Evolutionary conservation across 257 asterid genomes (phyloP).

Genomic region (Handroanthus guayacan): DNA sequence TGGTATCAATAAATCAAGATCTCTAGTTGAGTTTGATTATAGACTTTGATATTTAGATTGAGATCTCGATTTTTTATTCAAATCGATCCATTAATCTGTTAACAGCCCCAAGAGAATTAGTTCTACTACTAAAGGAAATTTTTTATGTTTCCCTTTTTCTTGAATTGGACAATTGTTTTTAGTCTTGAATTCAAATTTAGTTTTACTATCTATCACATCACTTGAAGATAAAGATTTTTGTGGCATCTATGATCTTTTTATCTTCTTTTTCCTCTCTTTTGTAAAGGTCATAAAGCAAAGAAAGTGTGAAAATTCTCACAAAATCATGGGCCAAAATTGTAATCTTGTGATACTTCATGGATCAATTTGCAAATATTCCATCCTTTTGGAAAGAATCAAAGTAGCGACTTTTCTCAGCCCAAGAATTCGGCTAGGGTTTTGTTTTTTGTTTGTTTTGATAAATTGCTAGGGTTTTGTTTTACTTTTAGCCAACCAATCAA

Average conservation of each 20-base stretch:
- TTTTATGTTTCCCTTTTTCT: too few species aligned
- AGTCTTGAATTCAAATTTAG: too few species aligned
- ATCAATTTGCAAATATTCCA: background rate
- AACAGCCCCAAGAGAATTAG: too few species aligned
- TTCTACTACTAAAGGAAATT: too few species aligned
- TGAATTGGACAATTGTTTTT: too few species aligned
- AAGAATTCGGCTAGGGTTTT: conserved; percentile 35
- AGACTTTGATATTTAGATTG: too few species aligned
- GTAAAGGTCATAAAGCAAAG: conserved; percentile 14
- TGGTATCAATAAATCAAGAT: too few species aligned
- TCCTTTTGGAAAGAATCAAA: conserved; percentile 9
- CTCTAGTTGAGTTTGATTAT: too few species aligned
- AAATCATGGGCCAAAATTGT: conserved; percentile 17
- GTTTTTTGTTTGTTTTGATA: too few species aligned
- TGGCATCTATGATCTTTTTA: conserved; percentile 25
- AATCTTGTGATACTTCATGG: conserved; percentile 14
- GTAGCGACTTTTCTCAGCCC: conserved; percentile 25
- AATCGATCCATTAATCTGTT: too few species aligned
- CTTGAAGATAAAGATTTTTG: background rate
- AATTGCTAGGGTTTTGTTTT: conserved; percentile 28
- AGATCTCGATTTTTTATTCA: too few species aligned
- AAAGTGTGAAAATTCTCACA: conserved; percentile 10
- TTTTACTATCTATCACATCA: too few species aligned
- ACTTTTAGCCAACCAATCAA: conserved; percentile 23
- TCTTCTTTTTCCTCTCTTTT: background rate